Conservation (phyloP, 2,329 filamentous ascomycete genomes). For the Pseudogymnoascus sp. region DNA sequence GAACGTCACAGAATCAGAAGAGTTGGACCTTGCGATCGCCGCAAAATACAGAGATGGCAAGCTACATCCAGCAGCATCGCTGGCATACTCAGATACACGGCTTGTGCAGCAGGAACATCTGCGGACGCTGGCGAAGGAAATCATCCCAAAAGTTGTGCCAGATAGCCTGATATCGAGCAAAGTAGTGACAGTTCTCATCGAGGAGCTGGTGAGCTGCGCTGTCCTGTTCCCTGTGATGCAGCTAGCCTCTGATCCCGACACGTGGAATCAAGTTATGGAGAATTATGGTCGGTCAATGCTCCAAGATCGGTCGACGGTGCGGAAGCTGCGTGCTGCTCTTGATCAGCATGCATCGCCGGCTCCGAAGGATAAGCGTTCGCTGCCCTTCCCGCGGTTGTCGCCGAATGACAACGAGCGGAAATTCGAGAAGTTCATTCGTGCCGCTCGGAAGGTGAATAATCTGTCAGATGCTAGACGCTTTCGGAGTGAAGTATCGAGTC, state of each 20-base stretch:
- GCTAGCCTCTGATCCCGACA: slow-evolving; percentile 82
- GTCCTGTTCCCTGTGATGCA: slow-evolving; percentile 75
- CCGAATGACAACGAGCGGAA: slow-evolving; percentile 81
- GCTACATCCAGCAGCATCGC: slow-evolving; percentile 74
- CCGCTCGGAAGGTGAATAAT: slow-evolving; percentile 80
- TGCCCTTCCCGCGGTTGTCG: slow-evolving; percentile 67
- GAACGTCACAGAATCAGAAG: slow-evolving; percentile 89
- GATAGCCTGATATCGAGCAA: slow-evolving; percentile 67
- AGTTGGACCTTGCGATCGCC: slow-evolving; percentile 92
- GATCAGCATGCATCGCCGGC: slow-evolving; percentile 88
- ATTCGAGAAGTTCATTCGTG: slow-evolving; percentile 89
- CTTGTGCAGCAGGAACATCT: slow-evolving; percentile 82
- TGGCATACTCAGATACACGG: slow-evolving; percentile 78
- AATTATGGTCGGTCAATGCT: slow-evolving; percentile 77
- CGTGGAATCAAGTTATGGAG: slow-evolving; percentile 95
- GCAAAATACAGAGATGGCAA: slow-evolving; percentile 84
- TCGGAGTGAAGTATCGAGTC: slow-evolving; percentile 83
- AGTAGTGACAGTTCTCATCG: slow-evolving; percentile 69
- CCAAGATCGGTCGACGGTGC: slow-evolving; percentile 91
- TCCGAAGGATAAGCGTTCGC: slow-evolving; percentile 54
- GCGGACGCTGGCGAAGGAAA: slow-evolving; percentile 59
- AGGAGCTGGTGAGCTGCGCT: slow-evolving; percentile 89
- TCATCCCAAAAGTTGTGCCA: slow-evolving; percentile 70
- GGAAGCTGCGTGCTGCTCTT: slow-evolving; percentile 80
- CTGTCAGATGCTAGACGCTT: slow-evolving; percentile 88